These are phyloP conservation scores for Ramaria rubella DNA, from an alignment of 768 basidiomycete species.

Conservation along the genomic window DNA sequence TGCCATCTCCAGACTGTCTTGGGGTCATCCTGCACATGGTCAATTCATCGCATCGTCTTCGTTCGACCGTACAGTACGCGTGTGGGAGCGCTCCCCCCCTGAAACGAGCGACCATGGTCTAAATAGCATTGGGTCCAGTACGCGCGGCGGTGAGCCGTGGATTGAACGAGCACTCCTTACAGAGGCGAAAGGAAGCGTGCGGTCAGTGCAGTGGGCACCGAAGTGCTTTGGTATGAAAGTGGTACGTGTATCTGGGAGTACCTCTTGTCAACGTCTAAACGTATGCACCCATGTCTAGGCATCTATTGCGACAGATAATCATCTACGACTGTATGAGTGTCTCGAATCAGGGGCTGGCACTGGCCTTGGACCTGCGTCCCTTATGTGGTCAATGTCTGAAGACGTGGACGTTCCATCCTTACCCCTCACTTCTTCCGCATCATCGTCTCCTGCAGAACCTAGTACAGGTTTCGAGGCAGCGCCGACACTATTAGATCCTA, in stretches of 20 bases:
- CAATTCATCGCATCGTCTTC: conserved; percentile 79
- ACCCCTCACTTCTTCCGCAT: conserved; percentile 32
- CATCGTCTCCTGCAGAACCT: not conserved
- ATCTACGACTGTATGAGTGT: conserved; percentile 86
- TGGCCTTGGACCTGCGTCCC: conserved; percentile 39
- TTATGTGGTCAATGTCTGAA: conserved; percentile 69
- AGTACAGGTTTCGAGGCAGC: conserved; percentile 2
- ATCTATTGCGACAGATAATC: conserved; percentile 80
- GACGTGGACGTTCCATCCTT: conserved; percentile 68
- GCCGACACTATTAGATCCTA: conserved; percentile 16
- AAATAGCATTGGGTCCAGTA: conserved; percentile 19
- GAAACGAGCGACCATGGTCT: conserved; percentile 21
- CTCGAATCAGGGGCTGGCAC: conserved; percentile 39
- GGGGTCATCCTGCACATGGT: conserved; percentile 93
- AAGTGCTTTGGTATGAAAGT: conserved; percentile 84
- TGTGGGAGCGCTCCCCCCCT: conserved; percentile 70
- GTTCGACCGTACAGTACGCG: conserved; percentile 86
- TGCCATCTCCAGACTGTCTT: conserved; percentile 72
- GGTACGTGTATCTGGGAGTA: conserved; percentile 36
- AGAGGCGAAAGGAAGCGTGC: conserved; percentile 82
- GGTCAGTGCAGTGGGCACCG: conserved; percentile 82
- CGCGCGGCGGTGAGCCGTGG: conserved; percentile 45
- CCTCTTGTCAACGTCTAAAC: not conserved
- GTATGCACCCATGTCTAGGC: conserved; percentile 45
- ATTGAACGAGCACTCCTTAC: conserved; percentile 64